A percentile compares a stretch with the other conserved stretches of the same genome.
These are phyloP conservation scores for Puccinia novopanici DNA, from an alignment of 1,284 basidiomycete genomes.

Conservation along the genomic window DNA sequence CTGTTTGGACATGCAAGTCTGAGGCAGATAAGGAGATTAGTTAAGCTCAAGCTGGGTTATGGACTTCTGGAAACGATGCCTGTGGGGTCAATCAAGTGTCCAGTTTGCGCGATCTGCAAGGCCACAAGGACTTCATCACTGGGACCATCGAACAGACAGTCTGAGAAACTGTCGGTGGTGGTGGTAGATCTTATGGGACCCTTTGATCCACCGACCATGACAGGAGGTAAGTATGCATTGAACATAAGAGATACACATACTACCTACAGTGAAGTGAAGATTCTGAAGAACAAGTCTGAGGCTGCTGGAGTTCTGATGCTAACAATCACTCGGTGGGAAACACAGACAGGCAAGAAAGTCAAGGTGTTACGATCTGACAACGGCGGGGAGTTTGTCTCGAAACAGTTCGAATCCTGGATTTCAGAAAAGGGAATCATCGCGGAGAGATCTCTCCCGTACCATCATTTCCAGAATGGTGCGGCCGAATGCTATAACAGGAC, in stretches of 20 bases:
- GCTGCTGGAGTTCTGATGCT: too few species aligned
- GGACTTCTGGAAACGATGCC: too few species aligned
- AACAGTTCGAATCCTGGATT: background rate
- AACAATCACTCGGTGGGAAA: too few species aligned
- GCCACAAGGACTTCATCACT: background rate
- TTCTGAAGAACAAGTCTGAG: too few species aligned
- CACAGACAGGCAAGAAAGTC: too few species aligned
- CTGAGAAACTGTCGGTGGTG: background rate
- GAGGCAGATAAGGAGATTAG: background rate
- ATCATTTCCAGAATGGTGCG: background rate
- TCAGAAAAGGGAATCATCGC: background rate
- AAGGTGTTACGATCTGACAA: too few species aligned
- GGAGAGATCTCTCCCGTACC: slow-evolving; percentile 6
- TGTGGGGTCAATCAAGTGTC: too few species aligned
- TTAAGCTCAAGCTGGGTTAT: background rate
- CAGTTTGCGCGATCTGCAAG: background rate
- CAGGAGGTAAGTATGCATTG: too few species aligned
- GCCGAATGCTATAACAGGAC: too few species aligned
- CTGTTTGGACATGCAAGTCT: slow-evolving; percentile 21
- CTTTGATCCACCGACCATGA: background rate
- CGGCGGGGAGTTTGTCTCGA: too few species aligned
- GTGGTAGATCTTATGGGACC: background rate
- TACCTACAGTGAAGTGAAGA: too few species aligned
- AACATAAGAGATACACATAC: too few species aligned
- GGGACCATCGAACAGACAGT: background rate